Percentiles rank a stretch among this genome's conserved stretches.
These are phyloP conservation scores for Fraxinus latifolia DNA, from an alignment of 305 asterid species.

Conservation along the genomic window DNA sequence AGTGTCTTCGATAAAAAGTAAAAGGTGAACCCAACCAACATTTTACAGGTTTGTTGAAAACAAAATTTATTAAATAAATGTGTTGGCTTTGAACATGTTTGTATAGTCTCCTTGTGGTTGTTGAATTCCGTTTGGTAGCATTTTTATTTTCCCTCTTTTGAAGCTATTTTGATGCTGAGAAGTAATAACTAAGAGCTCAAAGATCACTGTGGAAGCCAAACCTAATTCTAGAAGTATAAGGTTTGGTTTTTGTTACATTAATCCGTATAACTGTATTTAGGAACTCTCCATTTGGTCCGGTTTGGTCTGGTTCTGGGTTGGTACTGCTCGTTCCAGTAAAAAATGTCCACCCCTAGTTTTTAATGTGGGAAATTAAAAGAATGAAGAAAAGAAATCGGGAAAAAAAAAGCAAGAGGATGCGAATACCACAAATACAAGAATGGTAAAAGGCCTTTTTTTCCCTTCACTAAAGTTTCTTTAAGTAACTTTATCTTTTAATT, in stretches of 20 bases:
- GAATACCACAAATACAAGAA: background rate
- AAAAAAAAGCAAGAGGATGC: background rate
- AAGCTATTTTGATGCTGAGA: conserved; percentile 22
- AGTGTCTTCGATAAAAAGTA: background rate
- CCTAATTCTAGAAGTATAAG: background rate
- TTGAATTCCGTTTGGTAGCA: conserved; percentile 29
- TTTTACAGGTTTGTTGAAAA: background rate
- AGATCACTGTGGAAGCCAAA: conserved; percentile 14
- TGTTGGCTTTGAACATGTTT: background rate
- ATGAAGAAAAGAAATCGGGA: background rate
- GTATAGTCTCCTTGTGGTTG: background rate
- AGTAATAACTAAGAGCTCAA: conserved; percentile 6
- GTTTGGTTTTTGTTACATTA: background rate
- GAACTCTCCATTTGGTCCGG: background rate
- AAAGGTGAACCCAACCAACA: background rate
- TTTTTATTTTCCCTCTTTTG: conserved; percentile 22
- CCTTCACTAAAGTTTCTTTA: background rate
- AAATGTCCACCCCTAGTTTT: background rate
- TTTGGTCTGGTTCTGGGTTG: background rate
- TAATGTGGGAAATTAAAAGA: background rate
- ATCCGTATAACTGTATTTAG: background rate
- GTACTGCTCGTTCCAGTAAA: background rate
- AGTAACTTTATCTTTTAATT: background rate
- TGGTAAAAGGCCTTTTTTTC: conserved; percentile 14
- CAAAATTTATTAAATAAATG: background rate